phyloP scores from a whole-genome alignment of 2,329 filamentous ascomycete species.

The Dichotomopilus funicola region DNA sequence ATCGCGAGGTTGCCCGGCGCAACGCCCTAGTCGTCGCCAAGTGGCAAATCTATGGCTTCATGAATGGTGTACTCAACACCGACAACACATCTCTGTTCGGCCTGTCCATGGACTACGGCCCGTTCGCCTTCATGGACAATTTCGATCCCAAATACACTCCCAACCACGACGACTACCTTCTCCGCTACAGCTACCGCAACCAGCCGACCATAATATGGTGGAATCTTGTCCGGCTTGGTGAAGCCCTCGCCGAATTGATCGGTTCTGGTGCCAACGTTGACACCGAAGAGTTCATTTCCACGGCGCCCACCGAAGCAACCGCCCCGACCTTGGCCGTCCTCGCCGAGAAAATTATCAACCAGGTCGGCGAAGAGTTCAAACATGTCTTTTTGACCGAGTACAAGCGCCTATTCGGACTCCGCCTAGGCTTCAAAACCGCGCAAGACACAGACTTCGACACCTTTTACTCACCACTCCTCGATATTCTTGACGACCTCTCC shows the following conservation, averaged over 20 bases:
- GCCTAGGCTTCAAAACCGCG: constrained; percentile 67
- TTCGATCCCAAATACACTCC: constrained; percentile 94
- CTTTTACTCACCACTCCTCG: constrained; percentile 75
- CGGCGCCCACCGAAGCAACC: constrained; percentile 66
- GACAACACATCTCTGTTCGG: constrained; percentile 93
- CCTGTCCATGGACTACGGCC: constrained; percentile 87
- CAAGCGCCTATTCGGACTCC: constrained; percentile 71
- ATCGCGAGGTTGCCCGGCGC: constrained; percentile 75
- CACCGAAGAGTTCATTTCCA: constrained; percentile 59
- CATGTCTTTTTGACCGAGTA: constrained; percentile 84
- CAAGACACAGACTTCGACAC: constrained; percentile 71
- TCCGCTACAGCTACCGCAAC: constrained; percentile 88
- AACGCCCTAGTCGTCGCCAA: constrained; percentile 84
- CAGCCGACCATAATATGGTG: constrained; percentile 98
- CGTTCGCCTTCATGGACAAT: constrained; percentile 95
- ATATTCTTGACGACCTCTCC: constrained; percentile 72
- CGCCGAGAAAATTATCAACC: constrained; percentile 77
- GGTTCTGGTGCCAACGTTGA: constrained; percentile 71
- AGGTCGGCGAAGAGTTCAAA: constrained; percentile 81
- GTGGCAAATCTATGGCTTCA: constrained; percentile 99
- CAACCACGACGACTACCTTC: constrained; percentile 86
- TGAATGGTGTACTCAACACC: constrained; percentile 96
- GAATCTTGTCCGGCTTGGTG: constrained; percentile 89
- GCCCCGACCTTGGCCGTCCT: constrained; percentile 61
- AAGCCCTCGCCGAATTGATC: constrained; percentile 80